These are phyloP conservation scores for Curvularia sp. DNA, from an alignment of 2,329 filamentous ascomycete species.

Conservation along the genomic window DNA sequence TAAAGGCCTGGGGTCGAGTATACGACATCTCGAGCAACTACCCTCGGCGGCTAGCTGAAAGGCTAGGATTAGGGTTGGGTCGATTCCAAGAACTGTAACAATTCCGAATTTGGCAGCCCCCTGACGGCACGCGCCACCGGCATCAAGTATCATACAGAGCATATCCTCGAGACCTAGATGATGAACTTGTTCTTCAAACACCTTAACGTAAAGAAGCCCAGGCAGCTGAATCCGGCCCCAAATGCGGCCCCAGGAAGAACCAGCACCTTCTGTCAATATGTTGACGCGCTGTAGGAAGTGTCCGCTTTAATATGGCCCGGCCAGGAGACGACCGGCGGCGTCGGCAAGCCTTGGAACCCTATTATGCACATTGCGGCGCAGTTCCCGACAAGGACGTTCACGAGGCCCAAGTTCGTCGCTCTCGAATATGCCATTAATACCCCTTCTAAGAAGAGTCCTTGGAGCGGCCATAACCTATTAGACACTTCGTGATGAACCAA, in stretches of 20 bases:
- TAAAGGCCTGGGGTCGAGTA: not conserved
- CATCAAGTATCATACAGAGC: slow-evolving; percentile 4
- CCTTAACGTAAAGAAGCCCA: not conserved
- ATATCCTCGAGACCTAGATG: slow-evolving; percentile 5
- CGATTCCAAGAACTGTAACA: not conserved
- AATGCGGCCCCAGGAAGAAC: not conserved
- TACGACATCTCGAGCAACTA: slow-evolving; percentile 4
- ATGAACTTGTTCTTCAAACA: slow-evolving; percentile 3
- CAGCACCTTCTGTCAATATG: slow-evolving; percentile 3
- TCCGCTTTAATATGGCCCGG: slow-evolving; percentile 3
- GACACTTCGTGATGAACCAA: too few relatives aligned
- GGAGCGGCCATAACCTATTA: too few relatives aligned
- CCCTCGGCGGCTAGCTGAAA: not conserved
- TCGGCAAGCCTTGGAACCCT: slow-evolving; percentile 3
- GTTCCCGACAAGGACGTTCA: slow-evolving; percentile 3
- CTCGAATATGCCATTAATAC: slow-evolving; percentile 6
- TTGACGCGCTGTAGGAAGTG: not conserved
- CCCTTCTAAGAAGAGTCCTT: slow-evolving; percentile 1
- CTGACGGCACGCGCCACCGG: not conserved
- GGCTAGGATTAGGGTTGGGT: slow-evolving; percentile 1
- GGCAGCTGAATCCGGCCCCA: not conserved
- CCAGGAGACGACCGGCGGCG: slow-evolving; percentile 1
- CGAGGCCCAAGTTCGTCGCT: slow-evolving; percentile 1
- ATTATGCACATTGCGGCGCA: slow-evolving; percentile 8
- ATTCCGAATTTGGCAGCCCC: slow-evolving; percentile 2